phyloP scores from a whole-genome alignment of 208 protist species.

The Wallacemonas sp. region DNA sequence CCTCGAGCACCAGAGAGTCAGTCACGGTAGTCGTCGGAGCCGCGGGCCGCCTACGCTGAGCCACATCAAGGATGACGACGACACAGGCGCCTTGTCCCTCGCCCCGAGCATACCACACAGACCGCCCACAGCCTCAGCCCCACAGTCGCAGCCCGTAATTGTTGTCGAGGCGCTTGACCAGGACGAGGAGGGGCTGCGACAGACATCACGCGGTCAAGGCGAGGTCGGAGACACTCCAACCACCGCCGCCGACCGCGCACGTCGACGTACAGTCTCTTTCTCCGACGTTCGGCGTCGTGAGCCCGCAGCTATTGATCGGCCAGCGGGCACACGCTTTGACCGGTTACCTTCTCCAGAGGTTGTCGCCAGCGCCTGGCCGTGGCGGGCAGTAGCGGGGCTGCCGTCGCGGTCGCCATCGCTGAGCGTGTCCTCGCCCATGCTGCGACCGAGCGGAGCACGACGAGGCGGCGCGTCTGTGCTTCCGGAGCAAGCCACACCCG shows the following conservation, averaged over 20 bases:
- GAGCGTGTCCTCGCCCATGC: not conserved
- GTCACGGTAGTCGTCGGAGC: not conserved
- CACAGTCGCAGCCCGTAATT: too few species aligned
- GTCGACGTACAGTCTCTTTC: constrained; percentile 1
- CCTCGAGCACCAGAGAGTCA: constrained; percentile 26
- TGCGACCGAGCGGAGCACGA: not conserved
- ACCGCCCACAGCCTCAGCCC: too few species aligned
- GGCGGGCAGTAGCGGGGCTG: not conserved
- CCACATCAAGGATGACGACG: not conserved
- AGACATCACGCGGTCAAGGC: too few species aligned
- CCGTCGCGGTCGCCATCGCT: constrained; percentile 8
- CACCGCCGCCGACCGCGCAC: not conserved
- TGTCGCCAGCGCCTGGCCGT: constrained; percentile 8
- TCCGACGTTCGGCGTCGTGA: too few species aligned
- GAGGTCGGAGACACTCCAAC: too few species aligned
- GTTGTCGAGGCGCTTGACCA: too few species aligned
- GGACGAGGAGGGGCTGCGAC: too few species aligned
- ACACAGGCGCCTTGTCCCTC: too few species aligned
- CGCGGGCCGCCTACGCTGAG: not conserved
- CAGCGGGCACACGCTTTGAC: too few species aligned
- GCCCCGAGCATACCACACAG: too few species aligned
- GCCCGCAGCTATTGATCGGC: too few species aligned
- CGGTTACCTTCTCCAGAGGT: constrained; percentile 8
- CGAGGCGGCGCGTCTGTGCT: not conserved
- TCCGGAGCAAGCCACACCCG: too few species aligned